Conservation (phyloP, 257 asterid species). For the Petrea volubilis region DNA sequence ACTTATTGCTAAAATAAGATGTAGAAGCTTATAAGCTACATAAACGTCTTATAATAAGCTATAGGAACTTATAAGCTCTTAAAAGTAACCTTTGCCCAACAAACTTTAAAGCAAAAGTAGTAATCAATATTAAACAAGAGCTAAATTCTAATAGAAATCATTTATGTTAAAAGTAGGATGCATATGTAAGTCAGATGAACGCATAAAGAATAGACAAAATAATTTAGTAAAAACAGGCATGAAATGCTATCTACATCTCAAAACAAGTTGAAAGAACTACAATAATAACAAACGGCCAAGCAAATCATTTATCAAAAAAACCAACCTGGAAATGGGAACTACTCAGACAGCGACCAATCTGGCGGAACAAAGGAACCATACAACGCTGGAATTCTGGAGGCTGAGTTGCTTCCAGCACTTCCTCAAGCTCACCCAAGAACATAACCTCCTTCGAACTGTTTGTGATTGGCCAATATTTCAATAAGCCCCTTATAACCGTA, state of each 20-base stretch:
- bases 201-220: not conserved
- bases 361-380: constrained; percentile 55
- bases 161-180: not conserved
- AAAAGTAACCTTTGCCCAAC: no score
- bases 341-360: constrained; percentile 46
- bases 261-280: constrained; percentile 1
- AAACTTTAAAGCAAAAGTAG: not conserved
- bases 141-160: not conserved
- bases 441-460: constrained; percentile 67
- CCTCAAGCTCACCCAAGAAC: constrained; percentile 63
- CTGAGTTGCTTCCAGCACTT: constrained; percentile 61
- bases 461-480: constrained; percentile 66
- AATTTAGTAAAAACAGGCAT: not conserved
- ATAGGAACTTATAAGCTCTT: no score
- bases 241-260: not conserved
- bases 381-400: constrained; percentile 58
- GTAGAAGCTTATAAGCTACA: no score
- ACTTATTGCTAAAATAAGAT: no score
- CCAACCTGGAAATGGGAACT: constrained; percentile 64
- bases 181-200: not conserved
- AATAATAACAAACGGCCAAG: not conserved
- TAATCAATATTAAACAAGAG: not conserved
- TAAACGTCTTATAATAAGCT: no score
- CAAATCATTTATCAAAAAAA: not conserved
- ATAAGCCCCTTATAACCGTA: constrained; percentile 52